These are phyloP conservation scores for Medicago lupulina DNA, from an alignment of 306 rosid genomes.

Conservation along the genomic window DNA sequence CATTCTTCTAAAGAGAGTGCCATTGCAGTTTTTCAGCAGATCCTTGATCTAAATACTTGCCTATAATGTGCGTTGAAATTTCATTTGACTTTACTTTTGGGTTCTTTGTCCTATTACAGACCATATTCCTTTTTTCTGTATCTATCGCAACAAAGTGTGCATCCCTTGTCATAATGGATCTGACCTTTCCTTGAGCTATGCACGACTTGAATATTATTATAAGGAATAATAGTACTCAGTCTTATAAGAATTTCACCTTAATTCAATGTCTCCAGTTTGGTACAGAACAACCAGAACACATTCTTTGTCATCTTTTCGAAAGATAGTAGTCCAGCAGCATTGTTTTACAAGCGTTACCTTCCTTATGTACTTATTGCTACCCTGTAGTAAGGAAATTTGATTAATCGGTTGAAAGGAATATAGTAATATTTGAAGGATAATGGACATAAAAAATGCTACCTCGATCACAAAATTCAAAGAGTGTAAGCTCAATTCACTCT, in stretches of 20 bases:
- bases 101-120: constrained; percentile 51
- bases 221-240: constrained; percentile 27
- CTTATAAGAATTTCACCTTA: constrained; percentile 62
- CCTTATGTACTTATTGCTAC: constrained; percentile 54
- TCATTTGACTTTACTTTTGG: constrained; percentile 57
- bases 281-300: constrained; percentile 64
- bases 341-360: constrained; percentile 65
- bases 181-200: constrained; percentile 5
- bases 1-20: constrained; percentile 45
- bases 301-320: constrained; percentile 70
- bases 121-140: constrained; percentile 54
- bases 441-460: constrained; percentile 55
- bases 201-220: constrained; percentile 11
- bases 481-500: constrained; percentile 64
- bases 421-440: constrained; percentile 36
- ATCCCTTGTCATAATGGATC: constrained; percentile 53
- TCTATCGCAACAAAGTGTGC: constrained; percentile 59
- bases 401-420: constrained; percentile 40
- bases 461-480: constrained; percentile 60
- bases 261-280: constrained; percentile 78
- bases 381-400: constrained; percentile 56
- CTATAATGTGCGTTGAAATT: constrained; percentile 67
- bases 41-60: constrained; percentile 54
- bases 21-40: constrained; percentile 45
- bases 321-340: constrained; percentile 78